Percentiles rank a stretch among this genome's conserved stretches.
Conservation (phyloP, 306 rosid genomes). For the Fragaria vesca region DNA sequence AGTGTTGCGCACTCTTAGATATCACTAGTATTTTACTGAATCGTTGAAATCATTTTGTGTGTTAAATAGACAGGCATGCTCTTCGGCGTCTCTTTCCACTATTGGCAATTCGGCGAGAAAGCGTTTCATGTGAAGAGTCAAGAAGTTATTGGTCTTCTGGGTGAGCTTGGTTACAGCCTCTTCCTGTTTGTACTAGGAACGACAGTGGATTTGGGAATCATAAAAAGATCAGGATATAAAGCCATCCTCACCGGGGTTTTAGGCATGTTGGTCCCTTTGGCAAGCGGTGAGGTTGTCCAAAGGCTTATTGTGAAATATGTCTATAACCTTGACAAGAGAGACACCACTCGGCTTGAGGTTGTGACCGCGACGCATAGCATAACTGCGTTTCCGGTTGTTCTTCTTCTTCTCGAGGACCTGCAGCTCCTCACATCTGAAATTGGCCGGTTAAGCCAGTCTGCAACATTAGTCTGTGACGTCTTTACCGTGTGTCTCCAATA, state of each 20-base stretch:
- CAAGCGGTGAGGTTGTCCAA: background rate
- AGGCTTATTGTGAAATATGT: background rate
- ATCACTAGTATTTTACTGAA: background rate
- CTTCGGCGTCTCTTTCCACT: background rate
- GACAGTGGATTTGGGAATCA: constrained; percentile 29
- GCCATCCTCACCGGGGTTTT: constrained; percentile 24
- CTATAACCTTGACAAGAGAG: background rate
- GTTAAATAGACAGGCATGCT: background rate
- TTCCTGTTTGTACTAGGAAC: background rate
- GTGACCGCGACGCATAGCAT: background rate
- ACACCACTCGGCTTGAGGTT: background rate
- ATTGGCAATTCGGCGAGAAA: background rate
- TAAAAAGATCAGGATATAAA: constrained; percentile 38
- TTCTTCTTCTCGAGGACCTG: constrained; percentile 34
- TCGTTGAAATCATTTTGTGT: background rate
- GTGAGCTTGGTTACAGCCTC: background rate
- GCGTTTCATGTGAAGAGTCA: background rate
- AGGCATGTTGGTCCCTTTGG: background rate
- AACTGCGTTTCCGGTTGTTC: constrained; percentile 35
- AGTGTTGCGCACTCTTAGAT: background rate
- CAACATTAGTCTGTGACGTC: constrained; percentile 42
- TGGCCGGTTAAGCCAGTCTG: constrained; percentile 43
- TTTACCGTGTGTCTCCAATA: background rate
- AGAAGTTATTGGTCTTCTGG: background rate
- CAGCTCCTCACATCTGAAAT: constrained; percentile 46